Conservation (phyloP, 805 yeast species). For the Ogataea zsoltii region DNA sequence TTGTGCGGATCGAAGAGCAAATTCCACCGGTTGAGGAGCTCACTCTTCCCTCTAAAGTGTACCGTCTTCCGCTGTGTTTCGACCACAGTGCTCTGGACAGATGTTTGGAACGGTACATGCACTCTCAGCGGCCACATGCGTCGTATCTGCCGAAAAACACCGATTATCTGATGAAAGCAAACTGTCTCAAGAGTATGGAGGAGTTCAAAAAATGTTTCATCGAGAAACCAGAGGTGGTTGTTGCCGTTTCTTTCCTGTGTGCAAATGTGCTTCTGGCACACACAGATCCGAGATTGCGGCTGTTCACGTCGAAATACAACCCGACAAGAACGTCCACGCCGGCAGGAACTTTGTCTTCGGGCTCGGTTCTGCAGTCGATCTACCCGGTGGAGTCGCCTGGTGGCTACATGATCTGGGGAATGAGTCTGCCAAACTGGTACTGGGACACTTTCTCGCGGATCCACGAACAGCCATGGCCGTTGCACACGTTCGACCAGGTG, state of each 20-base stretch:
- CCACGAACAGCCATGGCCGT: constrained; percentile 77
- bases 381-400: constrained; percentile 98
- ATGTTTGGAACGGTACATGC: constrained; percentile 88
- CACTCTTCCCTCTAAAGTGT: constrained; percentile 79
- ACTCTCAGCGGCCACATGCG: constrained; percentile 88
- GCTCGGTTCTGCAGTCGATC: constrained; percentile 98
- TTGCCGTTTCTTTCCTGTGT: constrained; percentile 93
- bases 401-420: constrained; percentile 94
- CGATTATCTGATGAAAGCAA: constrained; percentile 87
- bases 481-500: constrained; percentile 90
- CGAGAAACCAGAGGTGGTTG: constrained; percentile 88
- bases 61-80: constrained; percentile 92
- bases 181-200: constrained; percentile 71
- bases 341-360: constrained; percentile 95
- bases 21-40: constrained; percentile 74
- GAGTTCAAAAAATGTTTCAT: constrained; percentile 81
- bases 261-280: constrained; percentile 99
- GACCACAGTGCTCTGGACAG: constrained; percentile 86
- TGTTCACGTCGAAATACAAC: constrained; percentile 90
- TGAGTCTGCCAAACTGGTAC: constrained; percentile 98
- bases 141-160: constrained; percentile 98
- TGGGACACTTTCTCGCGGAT: constrained; percentile 63
- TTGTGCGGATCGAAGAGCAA: constrained; percentile 72
- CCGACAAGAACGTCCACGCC: constrained; percentile 96
- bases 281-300: constrained; percentile 91